Base-by-base conservation (phyloP, 169 alveolate genomes). In the Eimeria maxima region DNA sequence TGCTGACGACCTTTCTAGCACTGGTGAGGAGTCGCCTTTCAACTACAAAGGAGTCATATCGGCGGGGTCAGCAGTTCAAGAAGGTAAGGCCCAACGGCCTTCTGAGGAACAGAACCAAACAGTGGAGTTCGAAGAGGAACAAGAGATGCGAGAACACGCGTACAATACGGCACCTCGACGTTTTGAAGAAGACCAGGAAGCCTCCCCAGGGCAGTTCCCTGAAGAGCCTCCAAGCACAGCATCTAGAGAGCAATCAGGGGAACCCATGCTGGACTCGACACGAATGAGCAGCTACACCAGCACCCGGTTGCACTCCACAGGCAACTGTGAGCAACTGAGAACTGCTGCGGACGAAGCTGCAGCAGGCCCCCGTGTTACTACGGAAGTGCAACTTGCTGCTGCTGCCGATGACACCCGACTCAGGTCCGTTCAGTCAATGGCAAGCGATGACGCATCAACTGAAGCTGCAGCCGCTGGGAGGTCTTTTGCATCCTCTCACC, bases 231-330 rank as follows among this genome's bases (percentile, higher is more conserved):
- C 91, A 55, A 55, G 76, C 74, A 10, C 74, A 27, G 57, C 74
- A 55, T 27, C 47, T 76, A 27, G 44, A n/a, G 42, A 10, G 29
- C 91, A 14, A 55, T 50, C 71, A 50, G 50, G 91, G 10, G 50
- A 3, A 27, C n/a, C 55, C 78, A 27, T 27, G n/a, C 22, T 24
- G 74, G 69, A 80, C 76, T 55, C 45, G 20, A 24, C 91, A 29
- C 44, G 91, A 44, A 83, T 83, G 91, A 53, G 44, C 50, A 83
- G 91, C 91, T 53, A 33, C 74, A 83, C 76, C 91, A 83, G 91
- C 91, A 53, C 91, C 53, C 6, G 74, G 27, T 20, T 83, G 76
- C 11, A 18, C 11, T 83, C 71, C 29, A 20, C 33, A 29, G 74
- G 74, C 38, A 20, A 24, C 47, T n/a, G 33, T 50, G 91, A 83